A percentile compares a stretch with the other conserved stretches of the same genome.
phyloP scores from a whole-genome alignment of 345 rosid genomes.

The Stellera chamaejasme region DNA sequence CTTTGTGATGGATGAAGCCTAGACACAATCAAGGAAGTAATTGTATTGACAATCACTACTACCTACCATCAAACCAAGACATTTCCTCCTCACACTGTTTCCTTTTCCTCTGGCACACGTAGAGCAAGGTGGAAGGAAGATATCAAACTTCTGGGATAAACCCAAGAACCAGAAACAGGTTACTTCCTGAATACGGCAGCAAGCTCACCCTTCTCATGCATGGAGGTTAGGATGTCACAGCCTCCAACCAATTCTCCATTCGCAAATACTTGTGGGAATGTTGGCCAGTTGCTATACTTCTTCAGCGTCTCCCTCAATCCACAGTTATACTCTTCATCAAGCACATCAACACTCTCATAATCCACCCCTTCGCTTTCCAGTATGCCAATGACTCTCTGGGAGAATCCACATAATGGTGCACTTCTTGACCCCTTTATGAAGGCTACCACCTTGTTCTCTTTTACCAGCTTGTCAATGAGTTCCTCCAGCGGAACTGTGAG shows the following conservation, averaged over 20 bases:
- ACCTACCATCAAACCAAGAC: too few relatives aligned
- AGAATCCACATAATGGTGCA: constrained; percentile 88
- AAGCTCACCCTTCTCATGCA: constrained; percentile 82
- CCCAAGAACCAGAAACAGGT: neutral
- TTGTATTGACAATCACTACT: too few relatives aligned
- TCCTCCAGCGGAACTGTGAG: constrained; percentile 66
- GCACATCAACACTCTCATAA: constrained; percentile 80
- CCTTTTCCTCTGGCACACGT: too few relatives aligned
- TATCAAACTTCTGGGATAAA: neutral
- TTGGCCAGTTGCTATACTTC: constrained; percentile 89
- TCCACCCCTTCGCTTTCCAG: constrained; percentile 80
- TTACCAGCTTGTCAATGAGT: constrained; percentile 60
- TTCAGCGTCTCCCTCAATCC: constrained; percentile 83
- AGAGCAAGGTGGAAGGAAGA: neutral
- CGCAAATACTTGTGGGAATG: constrained; percentile 78
- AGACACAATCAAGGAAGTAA: too few relatives aligned
- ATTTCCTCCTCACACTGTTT: too few relatives aligned
- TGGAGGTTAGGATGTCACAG: constrained; percentile 72
- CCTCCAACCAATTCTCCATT: constrained; percentile 82
- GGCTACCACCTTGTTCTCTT: constrained; percentile 86
- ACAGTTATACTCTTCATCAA: constrained; percentile 68
- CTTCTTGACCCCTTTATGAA: constrained; percentile 88
- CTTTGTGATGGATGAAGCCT: too few relatives aligned
- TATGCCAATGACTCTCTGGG: constrained; percentile 73
- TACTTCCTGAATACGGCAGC: constrained; percentile 37